Percentiles rank a stretch among this genome's conserved stretches.
Evolutionary conservation across 2,329 filamentous ascomycete genomes (phyloP).

Genomic region (Gaeumannomyces tritici): DNA sequence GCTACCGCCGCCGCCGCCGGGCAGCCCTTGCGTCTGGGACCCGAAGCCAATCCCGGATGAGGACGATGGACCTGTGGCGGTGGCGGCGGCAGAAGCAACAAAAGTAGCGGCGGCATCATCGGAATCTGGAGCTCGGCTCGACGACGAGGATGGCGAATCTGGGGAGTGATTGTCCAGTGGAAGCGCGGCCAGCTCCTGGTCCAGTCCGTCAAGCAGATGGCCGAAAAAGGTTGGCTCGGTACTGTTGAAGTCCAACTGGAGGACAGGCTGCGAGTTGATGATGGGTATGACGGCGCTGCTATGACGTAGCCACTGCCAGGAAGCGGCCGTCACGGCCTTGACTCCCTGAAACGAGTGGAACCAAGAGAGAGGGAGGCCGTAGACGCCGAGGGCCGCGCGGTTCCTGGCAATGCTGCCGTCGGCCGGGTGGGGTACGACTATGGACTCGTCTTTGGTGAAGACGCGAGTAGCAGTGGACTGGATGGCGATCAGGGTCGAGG

Average conservation of each 20-base stretch:
- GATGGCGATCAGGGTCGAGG: conserved; percentile 55
- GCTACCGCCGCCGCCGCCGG: background rate
- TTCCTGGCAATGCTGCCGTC: conserved; percentile 4
- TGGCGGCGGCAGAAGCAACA: background rate
- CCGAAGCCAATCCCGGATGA: background rate
- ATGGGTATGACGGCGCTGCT: conserved; percentile 49
- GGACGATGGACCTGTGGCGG: background rate
- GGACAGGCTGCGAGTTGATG: conserved; percentile 53
- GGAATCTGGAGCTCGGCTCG: background rate
- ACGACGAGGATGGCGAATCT: background rate
- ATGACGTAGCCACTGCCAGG: conserved; percentile 53
- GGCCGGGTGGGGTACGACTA: background rate
- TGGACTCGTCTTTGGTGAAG: conserved; percentile 45
- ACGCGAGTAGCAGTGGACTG: conserved; percentile 55
- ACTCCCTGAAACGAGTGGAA: conserved; percentile 60
- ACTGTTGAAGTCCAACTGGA: conserved; percentile 49
- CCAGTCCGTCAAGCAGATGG: conserved; percentile 46
- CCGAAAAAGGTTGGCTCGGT: conserved; percentile 49
- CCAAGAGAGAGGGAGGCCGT: conserved; percentile 52
- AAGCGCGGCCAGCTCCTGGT: conserved; percentile 39
- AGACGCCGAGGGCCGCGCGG: conserved; percentile 23
- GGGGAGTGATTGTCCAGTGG: conserved; percentile 9
- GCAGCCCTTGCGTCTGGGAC: background rate
- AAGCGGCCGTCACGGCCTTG: conserved; percentile 53
- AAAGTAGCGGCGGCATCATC: background rate